Conservation (phyloP, 1,284 basidiomycete species). For the Apiotrichum brassicae region DNA sequence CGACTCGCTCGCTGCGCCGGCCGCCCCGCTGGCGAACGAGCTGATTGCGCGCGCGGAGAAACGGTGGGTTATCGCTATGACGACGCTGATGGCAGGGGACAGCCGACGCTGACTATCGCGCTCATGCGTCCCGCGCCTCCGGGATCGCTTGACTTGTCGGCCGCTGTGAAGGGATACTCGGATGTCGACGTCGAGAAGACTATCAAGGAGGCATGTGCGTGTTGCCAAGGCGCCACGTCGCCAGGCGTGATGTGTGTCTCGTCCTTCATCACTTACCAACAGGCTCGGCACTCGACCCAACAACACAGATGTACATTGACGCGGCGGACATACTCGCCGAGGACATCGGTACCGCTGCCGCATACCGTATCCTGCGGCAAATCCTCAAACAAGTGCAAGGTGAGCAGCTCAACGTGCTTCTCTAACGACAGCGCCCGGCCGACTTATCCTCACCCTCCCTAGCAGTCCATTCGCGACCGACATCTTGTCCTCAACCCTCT, state of each 20-base stretch:
- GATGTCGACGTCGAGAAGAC: constrained; percentile 5
- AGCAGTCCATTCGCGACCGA: constrained; percentile 54
- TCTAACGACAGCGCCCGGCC: constrained; percentile 49
- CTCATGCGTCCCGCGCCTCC: not conserved
- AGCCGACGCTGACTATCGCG: constrained; percentile 14
- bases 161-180: constrained; percentile 6
- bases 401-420: not conserved
- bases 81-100: not conserved
- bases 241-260: no score
- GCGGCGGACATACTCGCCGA: constrained; percentile 38
- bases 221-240: no score
- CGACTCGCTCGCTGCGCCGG: constrained; percentile 5
- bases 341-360: constrained; percentile 23
- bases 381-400: constrained; percentile 16
- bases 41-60: constrained; percentile 2
- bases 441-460: constrained; percentile 60
- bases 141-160: constrained; percentile 6
- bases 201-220: constrained; percentile 24
- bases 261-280: not conserved
- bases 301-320: constrained; percentile 39
- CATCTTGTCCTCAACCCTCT: constrained; percentile 59
- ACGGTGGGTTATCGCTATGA: constrained; percentile 1
- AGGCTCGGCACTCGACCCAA: constrained; percentile 16
- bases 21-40: constrained; percentile 5
- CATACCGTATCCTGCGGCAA: constrained; percentile 24